Base-by-base conservation (phyloP, 2,329 filamentous ascomycete genomes). In the Colletotrichum truncatum region DNA sequence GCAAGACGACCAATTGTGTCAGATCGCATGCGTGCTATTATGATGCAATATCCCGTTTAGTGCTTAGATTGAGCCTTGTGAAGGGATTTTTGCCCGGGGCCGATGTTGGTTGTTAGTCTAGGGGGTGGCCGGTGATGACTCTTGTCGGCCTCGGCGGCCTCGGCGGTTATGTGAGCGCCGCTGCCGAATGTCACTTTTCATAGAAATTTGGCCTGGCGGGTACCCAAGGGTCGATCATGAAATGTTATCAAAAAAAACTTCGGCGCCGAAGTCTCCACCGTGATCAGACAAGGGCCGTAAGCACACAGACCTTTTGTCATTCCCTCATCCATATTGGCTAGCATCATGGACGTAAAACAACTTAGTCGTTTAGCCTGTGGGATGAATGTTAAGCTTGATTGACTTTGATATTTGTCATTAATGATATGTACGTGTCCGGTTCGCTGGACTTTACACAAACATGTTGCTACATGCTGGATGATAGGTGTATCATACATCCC, bases 241-340 rank as follows among this genome's bases (percentile, higher is more conserved):
- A 7, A 18, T 16, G 10, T 28, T 11, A 6, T 14, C 4, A 41
- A 8, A 6, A 26, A 39, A 43, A 30, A 23, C 25, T 43, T 46
- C 53, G 53, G 53, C 38, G 53, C 53, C 53, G 53, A 56, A 12
- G 21, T 25, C 14, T 45, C 53, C 39, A 56, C 53, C 16, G 12
- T 26, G 53, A 21, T 39, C 9, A 11, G 26, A 25, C 18, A 21
- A 32, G 26, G 28, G 28, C 39, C 18, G 38, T 45, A 3, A 14
- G 39, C 38, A 30, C 28, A 43, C 16, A n/a, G n/a, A n/a, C n/a
- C n/a, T n/a, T n/a, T n/a, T n/a, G n/a, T n/a, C n/a, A n/a, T 28
- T 46, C 53, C 39, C 18, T 26, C 38, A n/a, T 25, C 36, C 25
- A 43, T 34, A 54, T 54, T 43, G 51, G 36, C 34, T 54, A 36